Evolutionary conservation across 2,329 filamentous ascomycete genomes (phyloP), one percentile per base, ranked within the genome.

Genomic region (Cercospora citrullina): DNA sequence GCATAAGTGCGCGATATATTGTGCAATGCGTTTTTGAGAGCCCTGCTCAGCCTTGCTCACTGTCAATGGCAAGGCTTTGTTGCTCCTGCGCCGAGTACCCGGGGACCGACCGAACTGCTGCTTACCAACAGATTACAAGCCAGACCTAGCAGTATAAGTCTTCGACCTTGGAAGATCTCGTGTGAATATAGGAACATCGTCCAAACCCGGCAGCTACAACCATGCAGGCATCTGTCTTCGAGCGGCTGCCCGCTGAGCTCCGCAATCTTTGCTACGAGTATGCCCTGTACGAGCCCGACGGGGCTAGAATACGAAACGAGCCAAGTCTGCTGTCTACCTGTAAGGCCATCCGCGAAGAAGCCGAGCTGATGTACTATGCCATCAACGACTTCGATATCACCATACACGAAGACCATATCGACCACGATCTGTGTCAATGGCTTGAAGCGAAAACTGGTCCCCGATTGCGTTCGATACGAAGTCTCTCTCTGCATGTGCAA

Each of bases 321-420:
- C 68, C 70, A n/a, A 69, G 64, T 16, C 57, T 72, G 10, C 60
- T 72, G 36, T 31, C 59, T 8, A 69, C 68, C 12, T 74, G 69
- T 48, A 71, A 69, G 33, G 64, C 67, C 42, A 71, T 71, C 39
- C 69, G 72, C 31, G 51, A 53, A 16, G 73, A 75, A 64, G 66
- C 72, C 21, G 65, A 72, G 51, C 67, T 69, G 33, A 71, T 74
- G 64, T 75, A 71, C 66, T 75, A 72, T 45, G 58, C 66, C 3
- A 62, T 68, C 51, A 74, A 73, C 67, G 45, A 51, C 5, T 75
- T 74, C 64, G 65, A 63, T 4, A 48, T 42, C 12, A 57, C 36
- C 14, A 64, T 70, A 5, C 61, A 70, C 28, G 70, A 72, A 58
- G 66, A 69, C 9, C 30, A 60, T 3, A 65, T 65, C 31, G 48